Evolutionary conservation across 345 rosid species (phyloP).

Genomic region (Conringia planisiliqua): DNA sequence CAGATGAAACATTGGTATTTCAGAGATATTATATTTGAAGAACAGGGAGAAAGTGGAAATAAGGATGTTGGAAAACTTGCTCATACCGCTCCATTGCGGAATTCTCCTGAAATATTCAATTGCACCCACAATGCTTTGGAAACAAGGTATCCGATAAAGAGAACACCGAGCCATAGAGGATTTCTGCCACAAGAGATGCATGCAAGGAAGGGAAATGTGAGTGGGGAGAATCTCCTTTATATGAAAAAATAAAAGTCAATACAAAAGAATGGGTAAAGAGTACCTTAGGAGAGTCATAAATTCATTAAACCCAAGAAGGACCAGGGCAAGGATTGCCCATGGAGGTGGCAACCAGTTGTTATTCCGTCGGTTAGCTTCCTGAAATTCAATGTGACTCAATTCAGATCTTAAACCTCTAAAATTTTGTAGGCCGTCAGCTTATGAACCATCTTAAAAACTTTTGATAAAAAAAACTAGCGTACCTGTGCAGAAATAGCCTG

Average conservation of each 20-base stretch:
- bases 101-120: conserved; percentile 79
- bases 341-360: conserved; percentile 99
- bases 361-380: conserved; percentile 93
- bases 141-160: conserved; percentile 70
- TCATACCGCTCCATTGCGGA: conserved; percentile 84
- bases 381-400: conserved; percentile 27
- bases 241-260: conserved; percentile 5
- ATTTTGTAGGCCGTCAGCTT: neutral
- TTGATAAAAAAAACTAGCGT: neutral
- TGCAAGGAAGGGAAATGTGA: neutral
- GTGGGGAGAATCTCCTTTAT: neutral
- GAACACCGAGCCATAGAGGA: conserved; percentile 71
- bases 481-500: conserved; percentile 99
- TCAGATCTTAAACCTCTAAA: neutral
- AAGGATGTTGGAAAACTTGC: conserved; percentile 1
- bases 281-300: conserved; percentile 98
- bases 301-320: conserved; percentile 92
- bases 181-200: conserved; percentile 57
- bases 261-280: neutral
- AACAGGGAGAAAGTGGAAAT: neutral
- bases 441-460: neutral
- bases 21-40: conserved; percentile 1
- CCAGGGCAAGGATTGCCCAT: conserved; percentile 90
- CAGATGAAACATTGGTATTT: conserved; percentile 12
- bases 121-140: conserved; percentile 95